Percentiles rank a stretch among this genome's conserved stretches.
phyloP scores from a whole-genome alignment of 768 basidiomycete genomes.

The Trametopsis cervina region DNA sequence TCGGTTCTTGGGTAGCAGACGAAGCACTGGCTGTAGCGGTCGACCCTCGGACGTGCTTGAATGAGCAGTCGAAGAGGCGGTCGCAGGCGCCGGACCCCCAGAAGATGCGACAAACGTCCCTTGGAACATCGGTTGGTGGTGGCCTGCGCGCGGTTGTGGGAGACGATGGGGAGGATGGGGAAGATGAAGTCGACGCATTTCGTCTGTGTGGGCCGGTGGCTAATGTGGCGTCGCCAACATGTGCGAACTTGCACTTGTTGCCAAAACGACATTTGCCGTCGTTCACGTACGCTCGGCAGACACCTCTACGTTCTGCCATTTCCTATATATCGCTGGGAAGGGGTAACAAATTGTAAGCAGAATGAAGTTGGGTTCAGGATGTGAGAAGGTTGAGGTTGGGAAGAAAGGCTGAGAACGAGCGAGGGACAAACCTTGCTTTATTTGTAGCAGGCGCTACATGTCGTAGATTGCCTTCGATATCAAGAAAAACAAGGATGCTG shows the following conservation, averaged over 20 bases:
- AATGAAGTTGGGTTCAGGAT: too few relatives aligned
- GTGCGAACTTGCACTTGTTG: not conserved
- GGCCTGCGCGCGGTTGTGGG: not conserved
- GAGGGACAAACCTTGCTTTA: too few relatives aligned
- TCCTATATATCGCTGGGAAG: too few relatives aligned
- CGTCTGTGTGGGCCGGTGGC: not conserved
- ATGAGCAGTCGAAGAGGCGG: constrained; percentile 22
- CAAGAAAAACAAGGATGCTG: too few relatives aligned
- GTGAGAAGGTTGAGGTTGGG: too few relatives aligned
- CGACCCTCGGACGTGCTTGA: constrained; percentile 17
- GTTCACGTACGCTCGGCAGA: not conserved
- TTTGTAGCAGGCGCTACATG: too few relatives aligned
- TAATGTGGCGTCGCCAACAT: not conserved
- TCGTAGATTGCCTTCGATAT: too few relatives aligned
- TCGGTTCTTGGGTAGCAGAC: not conserved
- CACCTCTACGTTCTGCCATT: not conserved
- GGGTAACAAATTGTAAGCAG: too few relatives aligned
- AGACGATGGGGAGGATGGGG: not conserved
- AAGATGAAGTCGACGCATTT: not conserved
- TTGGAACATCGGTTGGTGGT: not conserved
- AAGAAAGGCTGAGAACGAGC: too few relatives aligned
- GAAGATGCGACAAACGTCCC: constrained; percentile 12
- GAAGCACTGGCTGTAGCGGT: not conserved
- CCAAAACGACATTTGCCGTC: not conserved
- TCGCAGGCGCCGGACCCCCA: constrained; percentile 24